Base-by-base conservation (phyloP, 805 yeast genomes). In the Wickerhamomyces bovis region DNA sequence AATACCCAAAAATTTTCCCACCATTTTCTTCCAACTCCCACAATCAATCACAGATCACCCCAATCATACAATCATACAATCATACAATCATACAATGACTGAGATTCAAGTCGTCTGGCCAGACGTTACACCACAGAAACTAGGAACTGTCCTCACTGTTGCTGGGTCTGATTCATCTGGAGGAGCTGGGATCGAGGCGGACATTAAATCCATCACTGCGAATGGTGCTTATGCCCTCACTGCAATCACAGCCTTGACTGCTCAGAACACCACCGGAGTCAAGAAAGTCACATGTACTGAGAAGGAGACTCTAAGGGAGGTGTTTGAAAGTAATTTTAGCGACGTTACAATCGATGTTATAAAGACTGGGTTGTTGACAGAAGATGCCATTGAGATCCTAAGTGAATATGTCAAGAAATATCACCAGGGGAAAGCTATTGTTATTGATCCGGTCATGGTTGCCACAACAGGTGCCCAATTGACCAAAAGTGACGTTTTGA, bases 181-280 rank as follows among this genome's bases (percentile, higher is more conserved):
- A 3, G 96, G 96, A 4, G 96, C 96, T 2, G 96, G 96, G 3
- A 81, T 88, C 43, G 96, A 88, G 62, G 96, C 96, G 1, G 96
- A 88, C 61, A 61, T 88, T 35, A 89, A 89, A 65, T 81, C 96
- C 0, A 76, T 88, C 45, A 72, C 85, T 3, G 85, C 85, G 1
- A 86, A 84, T 56, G 77, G 78, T 15, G 88, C 88, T 43, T 85
- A 81, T 57, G 96, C 86, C 0, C 65, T 83, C 62, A 84, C 90
- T 0, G 83, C 89, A 56, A 80, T 86, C 40, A 77, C 89, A 9
- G 90, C 89, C 3, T 64, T 89, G 48, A 88, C 95, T 0, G 85
- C 89, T 7, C 96, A 89, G 58, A 86, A 89, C 57, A 83, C 86
- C 6, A 58, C 51, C 0, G 66, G 76, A 23, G 76, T 77, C 45